Evolutionary conservation across 352 stramenopile genomes (phyloP), one percentile per base, ranked within the genome.

Genomic region (Phytophthora lateralis): DNA sequence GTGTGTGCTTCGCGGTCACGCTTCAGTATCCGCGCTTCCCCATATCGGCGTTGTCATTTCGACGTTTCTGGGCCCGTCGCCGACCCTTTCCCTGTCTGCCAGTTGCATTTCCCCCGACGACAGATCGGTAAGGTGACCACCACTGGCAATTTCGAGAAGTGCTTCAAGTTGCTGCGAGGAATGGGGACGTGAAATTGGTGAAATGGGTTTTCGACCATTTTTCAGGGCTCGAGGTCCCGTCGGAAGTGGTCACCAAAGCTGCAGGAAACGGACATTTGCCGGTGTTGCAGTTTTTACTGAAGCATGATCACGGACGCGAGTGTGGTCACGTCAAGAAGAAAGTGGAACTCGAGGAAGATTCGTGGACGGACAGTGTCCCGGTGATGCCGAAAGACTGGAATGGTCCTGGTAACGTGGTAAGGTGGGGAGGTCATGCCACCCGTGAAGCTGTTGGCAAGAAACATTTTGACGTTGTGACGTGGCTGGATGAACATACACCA

Each of bases 151-250:
- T 58, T 15, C 6, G 12, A 37, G 27, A 47, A 17, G 37, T 15
- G 15, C 15, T 56, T n/a, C 9, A 45, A 21, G 18, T 24, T 17
- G 52, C 52, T 51, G 18, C 39, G 14, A 2, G 2, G 24, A 15
- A 37, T 18, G 30, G 52, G 11, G 39, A 51, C 17, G 26, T 60
- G 17, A 17, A n/a, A 3, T 14, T 45, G 27, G 17, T 60, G 6
- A 35, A 60, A 20, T 60, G 52, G 52, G 15, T 60, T 7, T 35
- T 60, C 10, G n/a, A 32, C 12, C 39, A 60, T 60, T 60, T 51
- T 26, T 50, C 39, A 18, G 39, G 27, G 5, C 41, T 21, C 11
- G 38, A 49, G 30, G 17, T 41, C 27, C 53, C 41, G 9, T 42
- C 39, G 0, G 30, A 38, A 20, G 53, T 38, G 29, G 53, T 60